phyloP scores from a whole-genome alignment of 225 moss, liverwort and hornwort genomes.

The Ulota crispa region DNA sequence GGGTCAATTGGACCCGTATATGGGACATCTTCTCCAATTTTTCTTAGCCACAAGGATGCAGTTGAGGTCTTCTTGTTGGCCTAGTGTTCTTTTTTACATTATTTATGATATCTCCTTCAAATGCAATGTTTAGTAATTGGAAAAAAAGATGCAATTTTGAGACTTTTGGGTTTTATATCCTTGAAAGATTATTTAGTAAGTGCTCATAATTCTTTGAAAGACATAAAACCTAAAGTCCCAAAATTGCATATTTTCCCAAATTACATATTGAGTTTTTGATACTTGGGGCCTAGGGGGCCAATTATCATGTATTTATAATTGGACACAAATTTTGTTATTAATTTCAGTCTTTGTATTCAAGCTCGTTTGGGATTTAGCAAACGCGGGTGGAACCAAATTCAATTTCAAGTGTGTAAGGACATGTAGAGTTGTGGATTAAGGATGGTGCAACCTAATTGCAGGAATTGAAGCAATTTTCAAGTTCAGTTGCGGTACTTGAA shows the following conservation, averaged over 20 bases:
- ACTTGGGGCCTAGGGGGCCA: not conserved
- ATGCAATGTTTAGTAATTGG: no score
- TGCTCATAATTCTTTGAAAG: no score
- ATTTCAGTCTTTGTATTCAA: not conserved
- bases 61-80: slow-evolving; percentile 49
- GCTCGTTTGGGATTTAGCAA: not conserved
- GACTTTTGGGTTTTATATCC: no score
- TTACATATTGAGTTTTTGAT: no score
- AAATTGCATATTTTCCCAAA: no score
- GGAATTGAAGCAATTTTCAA: slow-evolving; percentile 54
- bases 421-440: slow-evolving; percentile 13
- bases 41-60: slow-evolving; percentile 54
- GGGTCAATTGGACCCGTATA: slow-evolving; percentile 39
- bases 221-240: no score
- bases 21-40: slow-evolving; percentile 60
- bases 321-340: not conserved
- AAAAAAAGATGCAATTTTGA: no score
- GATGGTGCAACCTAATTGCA: slow-evolving; percentile 28
- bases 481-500: slow-evolving; percentile 54
- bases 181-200: no score
- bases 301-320: not conserved
- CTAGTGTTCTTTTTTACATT: not conserved
- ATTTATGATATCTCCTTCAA: not conserved
- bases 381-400: not conserved
- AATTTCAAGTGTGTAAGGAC: not conserved